Evolutionary conservation across 257 asterid genomes (phyloP).

Genomic region (Coffea eugenioides): DNA sequence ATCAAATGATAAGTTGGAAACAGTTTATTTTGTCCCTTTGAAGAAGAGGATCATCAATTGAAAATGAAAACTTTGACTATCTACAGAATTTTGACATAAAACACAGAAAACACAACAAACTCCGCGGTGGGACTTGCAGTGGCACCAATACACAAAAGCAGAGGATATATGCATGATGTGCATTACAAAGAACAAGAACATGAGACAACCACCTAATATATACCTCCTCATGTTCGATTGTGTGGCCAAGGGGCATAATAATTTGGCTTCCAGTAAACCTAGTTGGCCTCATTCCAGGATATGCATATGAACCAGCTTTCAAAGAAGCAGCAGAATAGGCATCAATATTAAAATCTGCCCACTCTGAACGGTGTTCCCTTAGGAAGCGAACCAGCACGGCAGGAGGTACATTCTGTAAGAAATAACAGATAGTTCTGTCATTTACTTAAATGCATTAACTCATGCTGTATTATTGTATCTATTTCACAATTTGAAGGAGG

Average conservation of each 20-base stretch:
- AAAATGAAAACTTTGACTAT: background rate
- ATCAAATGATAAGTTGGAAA: background rate
- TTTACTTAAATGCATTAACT: background rate
- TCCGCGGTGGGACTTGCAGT: background rate
- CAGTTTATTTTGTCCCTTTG: background rate
- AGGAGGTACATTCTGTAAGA: slow-evolving; percentile 79
- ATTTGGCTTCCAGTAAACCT: slow-evolving; percentile 94
- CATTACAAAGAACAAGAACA: background rate
- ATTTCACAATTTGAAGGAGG: background rate
- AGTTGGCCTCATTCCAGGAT: slow-evolving; percentile 88
- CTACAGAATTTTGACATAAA: background rate
- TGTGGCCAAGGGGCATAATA: slow-evolving; percentile 91
- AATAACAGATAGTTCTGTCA: slow-evolving; percentile 13
- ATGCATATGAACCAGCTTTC: slow-evolving; percentile 63
- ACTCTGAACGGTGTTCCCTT: slow-evolving; percentile 97
- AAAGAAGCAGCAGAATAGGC: slow-evolving; percentile 83
- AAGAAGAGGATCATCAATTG: background rate
- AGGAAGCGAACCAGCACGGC: slow-evolving; percentile 85
- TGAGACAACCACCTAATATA: background rate
- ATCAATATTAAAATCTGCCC: slow-evolving; percentile 96
- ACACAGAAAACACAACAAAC: background rate
- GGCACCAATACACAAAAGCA: background rate
- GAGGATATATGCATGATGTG: background rate
- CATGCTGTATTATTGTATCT: background rate
- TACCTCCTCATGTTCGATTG: slow-evolving; percentile 98